Evolutionary conservation across 177 flowering plant genomes (phyloP), one percentile per base, ranked within the genome.

Genomic region (Tripterygium wilfordii): DNA sequence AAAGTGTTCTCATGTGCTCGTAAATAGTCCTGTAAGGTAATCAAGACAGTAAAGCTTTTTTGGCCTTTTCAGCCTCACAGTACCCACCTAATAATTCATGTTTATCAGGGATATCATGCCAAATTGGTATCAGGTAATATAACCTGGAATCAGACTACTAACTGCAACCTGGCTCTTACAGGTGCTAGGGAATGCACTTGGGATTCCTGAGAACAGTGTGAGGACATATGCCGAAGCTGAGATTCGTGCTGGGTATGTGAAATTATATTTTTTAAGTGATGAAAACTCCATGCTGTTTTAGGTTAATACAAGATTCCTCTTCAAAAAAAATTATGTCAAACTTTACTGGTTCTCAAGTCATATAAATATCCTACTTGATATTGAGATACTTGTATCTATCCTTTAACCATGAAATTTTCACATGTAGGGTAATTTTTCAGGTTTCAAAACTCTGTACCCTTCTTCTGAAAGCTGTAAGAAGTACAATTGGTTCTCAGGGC

Each of bases 181-280:
- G 96, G 64, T 72, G 24, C 60, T 91, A 22, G 98, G 98, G 29
- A 83, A 73, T 57, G 96, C 92, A 60, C 67, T 91, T 50, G 96
- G 96, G 44, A 79, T 91, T 57, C 90, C 92, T 9, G 95, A 78
- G 48, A 81, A 78, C 58, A 88, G 77, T 60, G 76, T 91, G 5
- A 77, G 80, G 64, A 91, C 98, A 29, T 91, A 67, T 40, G 56
- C 98, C 43, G 98, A 91, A 71, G 96, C 98, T 62, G 98, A 91
- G 74, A 91, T 91, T 66, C 96, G 96, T 64, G 92, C 98, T 42
- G 74, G 96, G 98, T 91, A 78, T 47, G 71, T 19, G n/a, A n/a
- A n/a, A n/a, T 36, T 20, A 32, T 35, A 40, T 43, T 46, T 25
- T 20, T 22, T 21, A 21, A 21, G n/a, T 23, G 15, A 51, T 28